Evolutionary conservation across 176 grass and related monocot genomes (phyloP).

Genomic region (Oryza rufipogon): DNA sequence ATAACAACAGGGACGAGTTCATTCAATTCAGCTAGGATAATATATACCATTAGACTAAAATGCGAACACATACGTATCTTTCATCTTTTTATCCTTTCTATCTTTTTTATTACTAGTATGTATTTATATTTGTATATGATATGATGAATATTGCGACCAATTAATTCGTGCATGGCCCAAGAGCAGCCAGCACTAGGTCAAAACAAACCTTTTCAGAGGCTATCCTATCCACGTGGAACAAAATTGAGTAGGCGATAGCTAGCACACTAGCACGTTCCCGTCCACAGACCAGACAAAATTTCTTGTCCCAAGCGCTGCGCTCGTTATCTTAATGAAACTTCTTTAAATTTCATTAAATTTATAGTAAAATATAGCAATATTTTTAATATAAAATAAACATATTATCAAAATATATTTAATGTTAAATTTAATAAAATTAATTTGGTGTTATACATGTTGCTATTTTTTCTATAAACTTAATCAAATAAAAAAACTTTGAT

Average conservation of each 20-base stretch:
- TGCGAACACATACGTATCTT: not conserved
- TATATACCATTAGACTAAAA: not conserved
- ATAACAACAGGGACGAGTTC: not conserved
- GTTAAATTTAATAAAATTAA: too few relatives aligned
- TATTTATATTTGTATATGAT: not conserved
- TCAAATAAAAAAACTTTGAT: too few relatives aligned
- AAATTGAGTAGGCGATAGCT: not conserved
- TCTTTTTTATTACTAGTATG: not conserved
- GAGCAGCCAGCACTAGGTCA: not conserved
- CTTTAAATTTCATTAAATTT: too few relatives aligned
- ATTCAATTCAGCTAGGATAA: not conserved
- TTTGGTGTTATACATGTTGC: too few relatives aligned
- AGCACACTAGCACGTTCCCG: too few relatives aligned
- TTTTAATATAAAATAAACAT: too few relatives aligned
- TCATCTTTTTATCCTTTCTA: not conserved
- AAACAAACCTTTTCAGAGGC: conserved; percentile 1
- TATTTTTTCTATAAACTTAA: too few relatives aligned
- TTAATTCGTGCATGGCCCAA: not conserved
- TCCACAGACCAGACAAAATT: not conserved
- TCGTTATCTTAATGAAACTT: not conserved
- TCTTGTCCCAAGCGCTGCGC: not conserved
- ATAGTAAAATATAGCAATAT: too few relatives aligned
- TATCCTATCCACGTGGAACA: not conserved
- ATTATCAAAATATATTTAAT: too few relatives aligned
- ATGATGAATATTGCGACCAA: not conserved